Percentiles rank a stretch among this genome's conserved stretches.
These are phyloP conservation scores for Aspergillus sp. DNA, from an alignment of 2,329 filamentous ascomycete genomes.

Conservation along the genomic window DNA sequence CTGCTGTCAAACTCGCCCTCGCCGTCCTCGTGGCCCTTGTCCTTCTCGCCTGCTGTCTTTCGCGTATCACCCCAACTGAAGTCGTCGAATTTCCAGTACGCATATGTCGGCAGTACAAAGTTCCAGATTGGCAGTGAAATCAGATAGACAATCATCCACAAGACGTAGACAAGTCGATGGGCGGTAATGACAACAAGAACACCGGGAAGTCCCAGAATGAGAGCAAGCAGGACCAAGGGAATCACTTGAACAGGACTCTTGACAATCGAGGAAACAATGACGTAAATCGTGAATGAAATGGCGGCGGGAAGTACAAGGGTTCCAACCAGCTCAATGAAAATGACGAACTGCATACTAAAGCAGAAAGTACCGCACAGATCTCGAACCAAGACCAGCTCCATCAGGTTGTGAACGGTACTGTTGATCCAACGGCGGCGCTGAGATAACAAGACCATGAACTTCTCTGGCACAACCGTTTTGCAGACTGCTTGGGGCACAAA, in stretches of 20 bases:
- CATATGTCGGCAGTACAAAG: constrained; percentile 88
- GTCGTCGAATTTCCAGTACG: constrained; percentile 99
- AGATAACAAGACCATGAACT: constrained; percentile 87
- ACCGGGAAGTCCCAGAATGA: constrained; percentile 92
- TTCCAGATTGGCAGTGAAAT: constrained; percentile 95
- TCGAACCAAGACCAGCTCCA: constrained; percentile 92
- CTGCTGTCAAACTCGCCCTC: constrained; percentile 97
- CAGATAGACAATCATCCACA: constrained; percentile 97
- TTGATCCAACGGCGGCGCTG: constrained; percentile 99
- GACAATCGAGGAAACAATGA: constrained; percentile 85
- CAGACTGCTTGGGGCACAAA: constrained; percentile 98
- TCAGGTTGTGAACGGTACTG: constrained; percentile 96
- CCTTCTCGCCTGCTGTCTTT: constrained; percentile 88
- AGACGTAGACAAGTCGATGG: constrained; percentile 85
- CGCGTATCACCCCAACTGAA: constrained; percentile 99
- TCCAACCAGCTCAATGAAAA: constrained; percentile 91
- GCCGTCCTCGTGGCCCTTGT: constrained; percentile 77
- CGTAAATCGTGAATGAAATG: constrained; percentile 95
- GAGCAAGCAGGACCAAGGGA: constrained; percentile 79
- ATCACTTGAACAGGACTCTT: constrained; percentile 77
- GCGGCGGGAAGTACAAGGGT: constrained; percentile 93
- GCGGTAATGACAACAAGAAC: constrained; percentile 91
- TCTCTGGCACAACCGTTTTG: constrained; percentile 94
- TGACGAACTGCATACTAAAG: constrained; percentile 99
- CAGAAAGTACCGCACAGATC: constrained; percentile 98